phyloP scores from a whole-genome alignment of 176 grass and related monocot species.

The Poa pratensis region DNA sequence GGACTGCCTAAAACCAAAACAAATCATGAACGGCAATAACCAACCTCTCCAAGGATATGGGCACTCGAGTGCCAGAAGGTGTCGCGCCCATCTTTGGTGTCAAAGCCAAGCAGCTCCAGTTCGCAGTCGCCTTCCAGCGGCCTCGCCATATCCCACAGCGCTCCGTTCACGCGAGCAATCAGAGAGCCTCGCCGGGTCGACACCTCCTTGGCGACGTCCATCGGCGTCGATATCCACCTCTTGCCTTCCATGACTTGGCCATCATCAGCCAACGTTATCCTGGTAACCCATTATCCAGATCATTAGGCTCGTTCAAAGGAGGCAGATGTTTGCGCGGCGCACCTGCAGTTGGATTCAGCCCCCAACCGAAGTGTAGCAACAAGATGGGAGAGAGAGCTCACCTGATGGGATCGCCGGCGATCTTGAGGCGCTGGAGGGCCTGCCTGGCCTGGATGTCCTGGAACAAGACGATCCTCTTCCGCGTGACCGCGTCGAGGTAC shows the following conservation, averaged over 20 bases:
- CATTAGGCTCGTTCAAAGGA: not conserved
- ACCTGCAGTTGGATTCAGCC: not conserved
- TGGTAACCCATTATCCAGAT: not conserved
- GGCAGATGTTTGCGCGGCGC: not conserved
- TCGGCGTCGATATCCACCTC: constrained; percentile 73
- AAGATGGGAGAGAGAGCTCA: constrained; percentile 26
- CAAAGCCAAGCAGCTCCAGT: constrained; percentile 82
- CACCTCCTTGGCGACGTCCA: constrained; percentile 87
- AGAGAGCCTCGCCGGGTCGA: constrained; percentile 68
- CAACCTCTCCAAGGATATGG: constrained; percentile 92
- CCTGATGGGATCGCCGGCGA: constrained; percentile 78
- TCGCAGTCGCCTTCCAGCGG: constrained; percentile 81
- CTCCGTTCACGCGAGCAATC: constrained; percentile 81
- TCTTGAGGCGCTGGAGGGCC: constrained; percentile 52
- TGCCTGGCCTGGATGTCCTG: constrained; percentile 58
- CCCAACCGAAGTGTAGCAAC: too few species aligned
- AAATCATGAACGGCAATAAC: not conserved
- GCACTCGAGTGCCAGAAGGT: constrained; percentile 97
- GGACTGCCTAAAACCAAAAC: not conserved
- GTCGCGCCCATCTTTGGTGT: constrained; percentile 83
- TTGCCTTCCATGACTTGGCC: constrained; percentile 75
- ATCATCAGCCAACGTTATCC: constrained; percentile 69
- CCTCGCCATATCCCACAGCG: constrained; percentile 89
- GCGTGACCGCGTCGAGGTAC: constrained; percentile 67
- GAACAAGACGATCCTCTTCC: constrained; percentile 64